Evolutionary conservation across 2,329 filamentous ascomycete genomes (phyloP).

Genomic region (Cytospora leucostoma): DNA sequence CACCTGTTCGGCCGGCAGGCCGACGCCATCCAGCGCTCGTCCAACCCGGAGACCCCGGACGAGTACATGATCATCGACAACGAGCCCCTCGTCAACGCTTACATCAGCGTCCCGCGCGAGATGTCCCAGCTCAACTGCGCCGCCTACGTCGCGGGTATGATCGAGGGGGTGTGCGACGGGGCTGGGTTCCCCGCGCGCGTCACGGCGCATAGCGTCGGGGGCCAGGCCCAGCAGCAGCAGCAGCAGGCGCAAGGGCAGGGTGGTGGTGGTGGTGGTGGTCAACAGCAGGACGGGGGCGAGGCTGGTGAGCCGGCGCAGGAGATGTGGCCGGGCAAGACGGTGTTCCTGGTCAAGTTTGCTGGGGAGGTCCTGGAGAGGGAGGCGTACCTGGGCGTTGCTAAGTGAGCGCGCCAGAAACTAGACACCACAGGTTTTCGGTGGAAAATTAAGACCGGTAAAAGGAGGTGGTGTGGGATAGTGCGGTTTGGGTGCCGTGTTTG

Average conservation of each 20-base stretch:
- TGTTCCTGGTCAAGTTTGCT: constrained; percentile 92
- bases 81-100: constrained; percentile 92
- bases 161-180: constrained; percentile 94
- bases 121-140: constrained; percentile 97
- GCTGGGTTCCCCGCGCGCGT: constrained; percentile 87
- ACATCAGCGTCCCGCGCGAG: constrained; percentile 89
- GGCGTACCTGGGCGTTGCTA: constrained; percentile 65
- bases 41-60: constrained; percentile 77
- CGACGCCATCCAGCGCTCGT: constrained; percentile 88
- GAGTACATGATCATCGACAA: constrained; percentile 99
- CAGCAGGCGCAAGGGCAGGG: constrained; percentile 50
- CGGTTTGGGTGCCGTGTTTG: constrained; percentile 24
- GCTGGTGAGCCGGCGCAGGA: constrained; percentile 63
- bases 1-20: constrained; percentile 90
- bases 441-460: background rate
- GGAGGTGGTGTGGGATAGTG: constrained; percentile 24
- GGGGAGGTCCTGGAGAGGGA: constrained; percentile 91
- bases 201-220: constrained; percentile 78
- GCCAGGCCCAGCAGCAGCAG: constrained; percentile 39
- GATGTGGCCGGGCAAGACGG: constrained; percentile 95
- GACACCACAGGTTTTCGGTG: background rate
- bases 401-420: constrained; percentile 41
- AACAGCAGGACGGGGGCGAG: constrained; percentile 78
- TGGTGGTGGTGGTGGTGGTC: constrained; percentile 85
- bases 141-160: constrained; percentile 89